Evolutionary conservation across 208 protist species (phyloP).

Genomic region (Acanthamoeba healyi): DNA sequence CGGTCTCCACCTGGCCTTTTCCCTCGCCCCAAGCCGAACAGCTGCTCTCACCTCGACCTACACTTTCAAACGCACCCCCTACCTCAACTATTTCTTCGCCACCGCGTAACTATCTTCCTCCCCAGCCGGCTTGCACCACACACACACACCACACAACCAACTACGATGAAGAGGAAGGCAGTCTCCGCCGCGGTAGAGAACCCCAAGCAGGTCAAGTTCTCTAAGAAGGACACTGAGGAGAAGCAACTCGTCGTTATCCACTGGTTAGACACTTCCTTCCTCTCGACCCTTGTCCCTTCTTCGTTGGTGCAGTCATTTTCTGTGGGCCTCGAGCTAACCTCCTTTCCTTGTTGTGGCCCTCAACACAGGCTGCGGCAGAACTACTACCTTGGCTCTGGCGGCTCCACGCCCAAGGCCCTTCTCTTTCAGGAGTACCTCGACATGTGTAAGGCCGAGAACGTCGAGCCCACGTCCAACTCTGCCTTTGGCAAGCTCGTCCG

Average conservation of each 20-base stretch:
- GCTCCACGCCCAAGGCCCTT: slow-evolving; percentile 11
- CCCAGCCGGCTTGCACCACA: too few species aligned
- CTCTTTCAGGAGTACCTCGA: slow-evolving; percentile 52
- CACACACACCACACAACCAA: not conserved
- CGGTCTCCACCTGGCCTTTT: not conserved
- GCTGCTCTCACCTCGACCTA: not conserved
- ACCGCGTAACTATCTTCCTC: too few species aligned
- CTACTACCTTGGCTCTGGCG: slow-evolving; percentile 14
- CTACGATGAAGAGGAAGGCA: slow-evolving; percentile 46
- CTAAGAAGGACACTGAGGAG: slow-evolving; percentile 20
- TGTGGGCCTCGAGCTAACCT: too few species aligned
- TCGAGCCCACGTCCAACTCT: slow-evolving; percentile 54
- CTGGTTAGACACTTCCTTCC: not conserved
- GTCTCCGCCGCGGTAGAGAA: not conserved
- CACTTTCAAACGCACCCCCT: not conserved
- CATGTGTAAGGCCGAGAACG: slow-evolving; percentile 17
- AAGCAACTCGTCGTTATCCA: slow-evolving; percentile 41
- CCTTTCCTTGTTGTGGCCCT: too few species aligned
- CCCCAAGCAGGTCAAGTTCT: not conserved
- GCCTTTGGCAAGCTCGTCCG: slow-evolving; percentile 59
- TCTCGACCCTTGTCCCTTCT: not conserved
- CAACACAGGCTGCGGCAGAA: slow-evolving; percentile 27
- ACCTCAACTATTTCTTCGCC: not conserved
- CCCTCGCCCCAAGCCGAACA: not conserved
- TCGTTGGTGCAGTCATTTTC: too few species aligned